Evolutionary conservation across 73 alveolate genomes (phyloP), one percentile per base, ranked within the genome.

Genomic region (Paramecium sonneborni): DNA sequence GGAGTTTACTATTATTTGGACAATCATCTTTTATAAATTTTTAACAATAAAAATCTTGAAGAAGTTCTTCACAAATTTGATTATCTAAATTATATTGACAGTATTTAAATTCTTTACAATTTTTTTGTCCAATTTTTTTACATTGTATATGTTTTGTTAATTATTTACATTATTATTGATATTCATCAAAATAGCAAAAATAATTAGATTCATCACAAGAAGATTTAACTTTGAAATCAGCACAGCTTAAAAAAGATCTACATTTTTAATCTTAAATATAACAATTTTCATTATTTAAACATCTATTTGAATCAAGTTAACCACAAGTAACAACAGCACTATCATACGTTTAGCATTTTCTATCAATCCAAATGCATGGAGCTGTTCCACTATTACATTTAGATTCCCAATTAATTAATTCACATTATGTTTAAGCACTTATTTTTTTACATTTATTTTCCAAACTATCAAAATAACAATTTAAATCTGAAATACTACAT

Each of bases 221-320:
- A 24, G 0, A 5, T 79, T 79, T 79, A 11, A 2, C 20, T 26
- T 24, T 43, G 0, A 7, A 21, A 41, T 79, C 90, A 24, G 44
- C 10, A 44, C 90, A 79, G n/a, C 52, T 43, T 18, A 24, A 11
- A 44, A 41, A 79, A 11, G 90, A 62, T 10, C 6, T 46, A 24
- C 90, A 79, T 24, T 5, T 46, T 1, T n/a, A 1, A 0, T 62
- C 76, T 20, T 24, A 11, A 18, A 79, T n/a, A 15, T 79, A 79
- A 46, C 90, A 79, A 41, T 79, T 44, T 79, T 79, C 90, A 79
- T 79, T 79, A 32, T 30, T 43, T 21, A 79, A 41, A 21, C 90
- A 79, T 30, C 34, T 43, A 14, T 11, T 39, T 9, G 4, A 2
- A 30, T 62, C 76, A 20, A 79, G 43, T 10, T 1, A 1, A 20